Evolutionary conservation across 495 filamentous ascomycete species (phyloP).

Genomic region (Tuber borchii): DNA sequence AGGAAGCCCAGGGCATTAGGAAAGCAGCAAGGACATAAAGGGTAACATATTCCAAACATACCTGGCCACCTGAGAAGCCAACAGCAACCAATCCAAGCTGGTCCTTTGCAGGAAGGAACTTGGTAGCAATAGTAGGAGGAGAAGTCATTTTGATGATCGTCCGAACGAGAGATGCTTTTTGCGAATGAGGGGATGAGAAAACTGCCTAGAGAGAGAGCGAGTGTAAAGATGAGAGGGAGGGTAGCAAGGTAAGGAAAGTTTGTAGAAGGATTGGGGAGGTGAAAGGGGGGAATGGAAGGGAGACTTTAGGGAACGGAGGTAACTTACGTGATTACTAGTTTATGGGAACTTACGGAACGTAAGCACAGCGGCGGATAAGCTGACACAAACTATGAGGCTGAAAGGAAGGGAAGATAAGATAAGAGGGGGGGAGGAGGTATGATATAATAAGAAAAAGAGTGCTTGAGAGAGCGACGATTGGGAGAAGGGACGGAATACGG

Average conservation of each 20-base stretch:
- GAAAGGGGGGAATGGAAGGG: background rate
- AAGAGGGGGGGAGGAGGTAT: background rate
- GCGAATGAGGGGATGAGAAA: background rate
- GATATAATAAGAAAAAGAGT: no score
- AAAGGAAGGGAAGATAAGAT: background rate
- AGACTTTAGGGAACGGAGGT: background rate
- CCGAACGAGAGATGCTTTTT: background rate
- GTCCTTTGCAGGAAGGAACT: constrained; percentile 69
- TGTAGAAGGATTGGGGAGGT: background rate
- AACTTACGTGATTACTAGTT: background rate
- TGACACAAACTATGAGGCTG: background rate
- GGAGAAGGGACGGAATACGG: background rate
- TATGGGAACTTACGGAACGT: background rate
- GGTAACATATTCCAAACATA: constrained; percentile 43
- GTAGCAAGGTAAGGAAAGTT: background rate
- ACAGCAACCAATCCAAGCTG: constrained; percentile 90
- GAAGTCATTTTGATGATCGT: constrained; percentile 49
- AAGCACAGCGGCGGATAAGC: background rate
- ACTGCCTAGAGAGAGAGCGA: background rate
- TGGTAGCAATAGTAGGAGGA: constrained; percentile 68
- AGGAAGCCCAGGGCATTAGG: constrained; percentile 15
- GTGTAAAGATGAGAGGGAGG: background rate
- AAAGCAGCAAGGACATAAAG: background rate
- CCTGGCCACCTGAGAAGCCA: constrained; percentile 95
- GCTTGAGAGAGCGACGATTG: background rate